Base-by-base conservation (phyloP, 202 grass and related monocot genomes). In the Carex arenaria region DNA sequence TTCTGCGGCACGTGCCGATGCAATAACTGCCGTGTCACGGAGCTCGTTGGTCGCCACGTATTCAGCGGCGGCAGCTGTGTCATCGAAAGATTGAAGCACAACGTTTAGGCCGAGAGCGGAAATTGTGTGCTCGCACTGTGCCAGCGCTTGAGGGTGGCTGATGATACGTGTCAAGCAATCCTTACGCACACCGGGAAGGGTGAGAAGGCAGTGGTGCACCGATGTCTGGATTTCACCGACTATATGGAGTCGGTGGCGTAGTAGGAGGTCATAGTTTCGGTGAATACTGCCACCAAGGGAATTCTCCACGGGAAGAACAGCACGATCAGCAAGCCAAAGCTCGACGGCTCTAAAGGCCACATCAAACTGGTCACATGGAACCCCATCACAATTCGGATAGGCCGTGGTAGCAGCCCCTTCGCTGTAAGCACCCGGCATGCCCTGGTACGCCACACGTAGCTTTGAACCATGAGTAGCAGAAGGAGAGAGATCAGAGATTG, bases 281-380 rank as follows among this genome's bases (percentile, higher is more conserved):
- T 95, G 93, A 80, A 95, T 95, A 89, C 93, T 95, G n/a, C 93
- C 93, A 13, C 90, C 93, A 0, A 95, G 88, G 7, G 93, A 95
- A 88, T 89, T 89, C 83, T 95, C 93, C 51, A 95, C 85, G 15
- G 93, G 93, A 40, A 95, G 88, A 38, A 95, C 90, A 5, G 93
- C 93, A 51, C 93, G 93, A 82, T 95, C 93, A 9, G 93, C 87
- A 71, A 95, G 84, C 93, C 93, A 95, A 3, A 95, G 90, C 90
- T 95, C 93, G 31, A 93, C 93, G 42, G 93, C 90, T 78, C 84
- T 85, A 83, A 95, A 95, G 10, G 93, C 93, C 19, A 95, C 93
- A 88, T 95, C 93, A 89, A 93, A 95, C 90, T 95, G 93, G 89
- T 95, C 93, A 85, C 93, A 95, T 2, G 94, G 94, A 52, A 97